Evolutionary conservation across 2,329 filamentous ascomycete genomes (phyloP).

Genomic region (Seiridium unicorne): DNA sequence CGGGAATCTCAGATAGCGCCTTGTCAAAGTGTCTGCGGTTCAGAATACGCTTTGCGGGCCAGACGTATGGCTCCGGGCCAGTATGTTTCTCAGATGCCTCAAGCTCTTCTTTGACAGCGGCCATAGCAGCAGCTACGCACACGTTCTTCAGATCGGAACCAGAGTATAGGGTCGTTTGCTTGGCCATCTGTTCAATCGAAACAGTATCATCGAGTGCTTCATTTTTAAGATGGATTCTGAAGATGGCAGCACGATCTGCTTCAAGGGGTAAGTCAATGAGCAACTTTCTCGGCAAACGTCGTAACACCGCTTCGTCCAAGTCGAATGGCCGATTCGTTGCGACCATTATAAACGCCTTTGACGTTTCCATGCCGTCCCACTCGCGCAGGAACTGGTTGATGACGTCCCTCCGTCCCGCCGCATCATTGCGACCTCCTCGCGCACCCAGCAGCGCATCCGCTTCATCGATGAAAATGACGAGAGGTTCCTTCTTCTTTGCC

Average conservation of each 20-base stretch:
- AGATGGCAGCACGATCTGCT: conserved; percentile 64
- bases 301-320: conserved; percentile 81
- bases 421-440: conserved; percentile 62
- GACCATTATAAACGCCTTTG: conserved; percentile 94
- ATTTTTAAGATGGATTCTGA: conserved; percentile 68
- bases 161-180: conserved; percentile 73
- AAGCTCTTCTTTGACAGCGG: conserved; percentile 74
- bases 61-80: conserved; percentile 49
- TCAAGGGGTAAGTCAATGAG: conserved; percentile 71
- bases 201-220: conserved; percentile 64
- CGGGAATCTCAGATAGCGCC: conserved; percentile 83
- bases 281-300: conserved; percentile 71
- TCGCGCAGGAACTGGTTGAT: conserved; percentile 97
- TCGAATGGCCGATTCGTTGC: conserved; percentile 96
- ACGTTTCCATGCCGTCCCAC: conserved; percentile 86
- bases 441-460: conserved; percentile 89
- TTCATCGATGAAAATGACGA: conserved; percentile 96
- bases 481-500: conserved; percentile 86
- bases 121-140: conserved; percentile 75
- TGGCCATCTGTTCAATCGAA: conserved; percentile 60
- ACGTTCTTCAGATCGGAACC: conserved; percentile 83
- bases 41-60: conserved; percentile 69
- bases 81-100: conserved; percentile 28
- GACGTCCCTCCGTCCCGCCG: conserved; percentile 77
- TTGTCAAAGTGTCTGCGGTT: conserved; percentile 74